Conservation (phyloP, 176 grass and related monocot genomes). For the Oryza meyeriana region DNA sequence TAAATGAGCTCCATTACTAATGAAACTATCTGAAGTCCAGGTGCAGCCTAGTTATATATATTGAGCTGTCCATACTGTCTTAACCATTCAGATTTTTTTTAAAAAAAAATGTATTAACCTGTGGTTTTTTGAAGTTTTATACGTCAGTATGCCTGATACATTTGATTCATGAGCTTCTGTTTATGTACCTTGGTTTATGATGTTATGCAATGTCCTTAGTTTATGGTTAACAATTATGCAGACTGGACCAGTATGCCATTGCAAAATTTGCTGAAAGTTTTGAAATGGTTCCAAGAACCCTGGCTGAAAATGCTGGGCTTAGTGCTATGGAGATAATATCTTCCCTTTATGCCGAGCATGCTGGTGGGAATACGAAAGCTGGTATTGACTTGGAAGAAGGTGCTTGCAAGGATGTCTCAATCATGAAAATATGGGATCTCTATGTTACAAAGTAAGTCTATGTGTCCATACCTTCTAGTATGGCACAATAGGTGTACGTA, state of each 20-base stretch:
- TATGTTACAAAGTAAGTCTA: constrained; percentile 79
- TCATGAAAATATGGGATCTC: constrained; percentile 86
- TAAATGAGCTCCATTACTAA: not conserved
- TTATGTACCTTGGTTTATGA: not conserved
- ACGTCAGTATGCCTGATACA: not conserved
- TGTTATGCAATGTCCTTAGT: not conserved
- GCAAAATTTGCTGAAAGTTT: constrained; percentile 94
- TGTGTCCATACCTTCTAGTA: not conserved
- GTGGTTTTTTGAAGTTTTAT: not conserved
- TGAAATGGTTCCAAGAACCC: constrained; percentile 94
- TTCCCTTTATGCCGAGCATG: constrained; percentile 92
- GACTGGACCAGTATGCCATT: constrained; percentile 94
- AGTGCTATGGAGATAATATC: constrained; percentile 91
- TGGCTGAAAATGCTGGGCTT: constrained; percentile 88
- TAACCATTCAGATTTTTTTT: not conserved
- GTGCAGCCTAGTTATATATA: not conserved
- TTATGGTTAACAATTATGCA: constrained; percentile 40
- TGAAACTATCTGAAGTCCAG: not conserved
- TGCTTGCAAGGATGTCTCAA: constrained; percentile 68
- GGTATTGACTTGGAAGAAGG: constrained; percentile 85
- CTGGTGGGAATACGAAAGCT: constrained; percentile 61
- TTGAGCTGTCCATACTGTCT: not conserved
- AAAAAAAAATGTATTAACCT: not conserved
- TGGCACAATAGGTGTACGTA: not conserved
- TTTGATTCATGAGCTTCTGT: not conserved